Conservation (phyloP, 345 rosid genomes). For the Lenwebbia sp. region DNA sequence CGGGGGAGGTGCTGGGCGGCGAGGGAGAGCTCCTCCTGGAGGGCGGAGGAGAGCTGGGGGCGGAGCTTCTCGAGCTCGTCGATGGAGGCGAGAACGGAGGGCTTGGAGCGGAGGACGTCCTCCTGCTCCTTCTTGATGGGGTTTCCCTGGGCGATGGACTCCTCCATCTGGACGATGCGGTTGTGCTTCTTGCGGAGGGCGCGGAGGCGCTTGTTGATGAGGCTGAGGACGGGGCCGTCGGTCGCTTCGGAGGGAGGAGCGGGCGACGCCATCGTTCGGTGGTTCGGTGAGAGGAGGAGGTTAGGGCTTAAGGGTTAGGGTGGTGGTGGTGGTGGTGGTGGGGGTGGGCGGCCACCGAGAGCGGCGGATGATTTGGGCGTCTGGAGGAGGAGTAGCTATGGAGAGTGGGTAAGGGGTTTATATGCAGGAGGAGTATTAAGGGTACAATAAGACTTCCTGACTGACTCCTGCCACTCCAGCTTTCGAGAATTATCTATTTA, state of each 20-base stretch:
- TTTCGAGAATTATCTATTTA: not conserved
- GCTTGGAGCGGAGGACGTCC: constrained; percentile 79
- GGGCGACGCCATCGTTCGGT: constrained; percentile 19
- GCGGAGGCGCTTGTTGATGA: constrained; percentile 89
- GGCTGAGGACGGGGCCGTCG: constrained; percentile 75
- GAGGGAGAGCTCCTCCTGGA: constrained; percentile 53
- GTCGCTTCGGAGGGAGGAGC: constrained; percentile 16
- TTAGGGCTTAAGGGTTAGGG: not conserved
- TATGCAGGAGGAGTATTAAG: not conserved
- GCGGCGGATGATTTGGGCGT: not conserved
- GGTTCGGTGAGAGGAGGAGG: not conserved
- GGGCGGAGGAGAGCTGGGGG: constrained; percentile 48
- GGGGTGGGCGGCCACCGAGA: not conserved
- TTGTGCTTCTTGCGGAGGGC: constrained; percentile 79
- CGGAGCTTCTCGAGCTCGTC: constrained; percentile 93
- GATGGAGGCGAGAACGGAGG: constrained; percentile 43
- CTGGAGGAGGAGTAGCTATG: not conserved
- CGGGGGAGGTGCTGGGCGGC: not conserved
- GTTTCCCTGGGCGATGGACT: constrained; percentile 68
- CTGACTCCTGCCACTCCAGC: not conserved
- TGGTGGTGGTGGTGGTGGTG: not conserved
- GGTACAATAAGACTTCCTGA: no score
- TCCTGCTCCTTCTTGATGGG: constrained; percentile 75
- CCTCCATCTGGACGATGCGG: constrained; percentile 81
- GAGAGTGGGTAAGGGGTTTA: not conserved